Base-by-base conservation (phyloP, 73 alveolate species). In the Uronychia binucleata region DNA sequence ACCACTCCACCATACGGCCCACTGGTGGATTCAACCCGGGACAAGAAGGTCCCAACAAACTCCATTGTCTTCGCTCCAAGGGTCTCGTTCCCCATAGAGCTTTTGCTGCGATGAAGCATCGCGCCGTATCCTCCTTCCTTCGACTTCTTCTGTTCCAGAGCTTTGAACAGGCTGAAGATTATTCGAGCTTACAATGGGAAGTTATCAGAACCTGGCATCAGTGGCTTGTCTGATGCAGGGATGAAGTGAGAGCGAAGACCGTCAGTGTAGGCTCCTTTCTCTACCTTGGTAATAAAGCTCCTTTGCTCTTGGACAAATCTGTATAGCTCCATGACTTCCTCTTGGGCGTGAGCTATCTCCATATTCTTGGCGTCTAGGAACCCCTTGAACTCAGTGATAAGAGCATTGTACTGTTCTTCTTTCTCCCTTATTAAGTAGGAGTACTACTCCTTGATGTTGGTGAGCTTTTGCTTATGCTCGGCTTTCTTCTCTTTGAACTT, bases 391-490 rank as follows among this genome's bases (percentile, higher is more conserved):
- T 67, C 29, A 1, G 5, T 30, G 8, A 13, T 28, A 13, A 5
- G 14, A 26, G 29, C 26, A 8, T 25, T 8, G 29, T 26, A 25
- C 26, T 67, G 34, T 67, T 67, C 30, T 26, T 26, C 78, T 67
- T 67, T 67, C 78, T 67, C 29, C 26, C 26, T 25, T 28, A 75
- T 28, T 5, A 75, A 30, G 32, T 75, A 32, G 19, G 25, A 35
- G 30, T 75, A 75, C 32, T 75, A 58, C 58, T 75, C 81, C n/a
- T 28, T 75, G 19, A 75, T 75, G 81, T 75, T 75, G n/a, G 25
- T 32, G 27, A 26, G 25, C 81, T 75, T 8, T 75, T 75, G 28
- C 32, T 75, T 28, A 27, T 28, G 32, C 30, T 75, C 32, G 30
- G 5, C 28, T 75, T 30, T 28, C 28, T 28, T 32, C 5, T 75